Evolutionary conservation across 2,329 filamentous ascomycete species (phyloP).

Genomic region (Beauveria sp.): DNA sequence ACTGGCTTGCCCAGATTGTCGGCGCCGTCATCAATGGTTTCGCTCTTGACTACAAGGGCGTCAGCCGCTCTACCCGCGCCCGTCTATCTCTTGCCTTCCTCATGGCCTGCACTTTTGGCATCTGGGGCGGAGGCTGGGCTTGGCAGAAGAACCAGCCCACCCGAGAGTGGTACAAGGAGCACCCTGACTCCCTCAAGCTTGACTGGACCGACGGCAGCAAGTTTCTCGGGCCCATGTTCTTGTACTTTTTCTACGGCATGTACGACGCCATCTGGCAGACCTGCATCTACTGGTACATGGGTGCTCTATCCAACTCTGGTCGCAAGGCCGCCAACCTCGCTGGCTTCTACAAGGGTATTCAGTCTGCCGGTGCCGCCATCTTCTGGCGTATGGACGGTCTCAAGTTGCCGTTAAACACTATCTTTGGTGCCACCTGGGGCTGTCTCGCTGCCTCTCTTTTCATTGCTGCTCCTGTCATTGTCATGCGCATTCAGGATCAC

Average conservation of each 20-base stretch:
- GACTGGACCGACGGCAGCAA: slow-evolving; percentile 26
- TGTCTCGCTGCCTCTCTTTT: slow-evolving; percentile 67
- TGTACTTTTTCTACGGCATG: slow-evolving; percentile 67
- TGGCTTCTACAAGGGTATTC: slow-evolving; percentile 78
- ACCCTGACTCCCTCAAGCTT: slow-evolving; percentile 37
- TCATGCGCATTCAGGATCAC: slow-evolving; percentile 73
- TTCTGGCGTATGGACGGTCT: slow-evolving; percentile 63
- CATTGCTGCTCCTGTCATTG: slow-evolving; percentile 71
- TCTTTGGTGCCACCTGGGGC: slow-evolving; percentile 68
- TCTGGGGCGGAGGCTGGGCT: slow-evolving; percentile 53
- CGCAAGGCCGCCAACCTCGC: slow-evolving; percentile 89
- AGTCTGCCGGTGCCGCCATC: slow-evolving; percentile 77
- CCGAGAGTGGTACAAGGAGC: slow-evolving; percentile 27
- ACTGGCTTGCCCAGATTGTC: slow-evolving; percentile 50
- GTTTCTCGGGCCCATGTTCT: slow-evolving; percentile 55
- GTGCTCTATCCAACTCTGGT: slow-evolving; percentile 83
- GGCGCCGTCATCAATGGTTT: slow-evolving; percentile 41
- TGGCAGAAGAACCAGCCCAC: slow-evolving; percentile 53
- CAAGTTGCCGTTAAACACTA: slow-evolving; percentile 56
- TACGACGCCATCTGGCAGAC: slow-evolving; percentile 62
- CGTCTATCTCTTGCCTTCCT: slow-evolving; percentile 37
- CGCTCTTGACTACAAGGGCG: slow-evolving; percentile 33
- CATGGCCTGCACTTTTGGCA: slow-evolving; percentile 40
- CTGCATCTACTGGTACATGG: slow-evolving; percentile 69
- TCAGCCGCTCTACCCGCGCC: slow-evolving; percentile 39